Evolutionary conservation across 2,329 filamentous ascomycete genomes (phyloP), one percentile per base, ranked within the genome.

Genomic region (Fusarium bulbicola): DNA sequence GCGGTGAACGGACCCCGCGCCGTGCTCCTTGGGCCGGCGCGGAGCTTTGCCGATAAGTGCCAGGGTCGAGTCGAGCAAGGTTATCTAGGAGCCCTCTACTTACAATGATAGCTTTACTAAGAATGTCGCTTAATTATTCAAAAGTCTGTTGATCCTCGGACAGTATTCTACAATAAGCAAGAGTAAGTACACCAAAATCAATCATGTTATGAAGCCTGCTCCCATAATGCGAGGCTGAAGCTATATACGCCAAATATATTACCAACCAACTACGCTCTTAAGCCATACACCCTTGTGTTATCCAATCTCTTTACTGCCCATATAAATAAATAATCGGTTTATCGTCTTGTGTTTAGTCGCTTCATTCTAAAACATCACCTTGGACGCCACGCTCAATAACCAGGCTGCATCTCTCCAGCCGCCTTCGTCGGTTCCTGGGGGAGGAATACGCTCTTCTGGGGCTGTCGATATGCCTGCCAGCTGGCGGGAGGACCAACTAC

Each of bases 351-450:
- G 28, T 43, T 32, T 24, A 43, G 21, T 21, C 24, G 16, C 40
- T 57, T 59, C 42, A 30, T 24, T 69, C 83, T 81, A 90, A 70
- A 91, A 84, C 74, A 91, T 82, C 49, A 91, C 87, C 76, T 89
- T 91, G 32, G 87, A 86, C 16, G 90, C 91, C 70, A 92, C 89
- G 71, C 86, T 91, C 62, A 92, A 80, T 52, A 93, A 80, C 91
- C 91, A 93, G 21, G 90, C 90, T 32, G 90, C 91, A 80, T 92
- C 91, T 65, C 88, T 86, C 91, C 90, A 92, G 14, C 87, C 87
- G 21, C 89, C 89, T 47, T 89, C 86, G 58, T 91, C 86, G 14
- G 85, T 82, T 46, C 85, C 85, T 57, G 83, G 83, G 15, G 85
- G 82, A 37, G 78, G 88, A 78, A 90, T 81, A 15, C 80, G 80